Conservation (phyloP, 164 flowering plant genomes). For the Protea cynaroides region DNA sequence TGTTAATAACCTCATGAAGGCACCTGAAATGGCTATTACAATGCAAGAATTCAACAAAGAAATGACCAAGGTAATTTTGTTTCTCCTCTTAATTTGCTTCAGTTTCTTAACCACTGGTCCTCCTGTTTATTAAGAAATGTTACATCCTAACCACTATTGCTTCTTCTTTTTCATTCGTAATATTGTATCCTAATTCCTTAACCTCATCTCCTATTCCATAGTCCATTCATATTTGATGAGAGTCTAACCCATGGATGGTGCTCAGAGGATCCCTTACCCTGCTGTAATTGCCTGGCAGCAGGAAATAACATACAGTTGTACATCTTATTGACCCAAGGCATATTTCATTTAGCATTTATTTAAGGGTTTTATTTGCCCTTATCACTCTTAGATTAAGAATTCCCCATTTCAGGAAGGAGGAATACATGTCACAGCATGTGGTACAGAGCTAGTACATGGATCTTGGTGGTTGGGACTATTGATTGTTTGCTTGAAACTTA, state of each 20-base stretch:
- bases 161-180: too few relatives aligned
- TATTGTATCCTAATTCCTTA: too few relatives aligned
- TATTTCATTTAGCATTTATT: too few relatives aligned
- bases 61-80: conserved; percentile 75
- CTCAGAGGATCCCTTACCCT: neutral
- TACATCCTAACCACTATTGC: neutral
- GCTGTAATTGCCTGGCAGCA: neutral
- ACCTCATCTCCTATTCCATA: neutral
- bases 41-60: conserved; percentile 98
- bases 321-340: neutral
- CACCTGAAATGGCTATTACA: conserved; percentile 82
- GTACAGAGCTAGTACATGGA: too few relatives aligned
- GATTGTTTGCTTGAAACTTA: neutral
- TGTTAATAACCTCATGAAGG: conserved; percentile 91
- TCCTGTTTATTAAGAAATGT: neutral
- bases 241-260: neutral
- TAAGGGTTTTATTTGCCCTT: too few relatives aligned
- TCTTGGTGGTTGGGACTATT: too few relatives aligned
- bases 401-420: too few relatives aligned
- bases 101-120: too few relatives aligned
- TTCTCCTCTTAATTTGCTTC: neutral
- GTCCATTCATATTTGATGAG: neutral
- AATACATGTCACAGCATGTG: too few relatives aligned
- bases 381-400: too few relatives aligned
- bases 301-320: too few relatives aligned